Conservation (phyloP, 345 rosid species). For the Citrus inodora region DNA sequence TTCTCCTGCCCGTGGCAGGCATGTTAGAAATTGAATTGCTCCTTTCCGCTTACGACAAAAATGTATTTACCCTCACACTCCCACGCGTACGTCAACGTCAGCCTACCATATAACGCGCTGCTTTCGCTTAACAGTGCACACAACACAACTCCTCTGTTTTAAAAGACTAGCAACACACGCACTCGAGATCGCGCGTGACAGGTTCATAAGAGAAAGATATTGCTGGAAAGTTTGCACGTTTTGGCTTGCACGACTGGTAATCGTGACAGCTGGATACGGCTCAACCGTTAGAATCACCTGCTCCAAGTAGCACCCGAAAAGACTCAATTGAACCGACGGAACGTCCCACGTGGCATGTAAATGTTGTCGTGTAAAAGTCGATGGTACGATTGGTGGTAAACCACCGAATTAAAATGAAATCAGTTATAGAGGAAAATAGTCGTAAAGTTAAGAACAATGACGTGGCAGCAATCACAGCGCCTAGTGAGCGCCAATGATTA, state of each 20-base stretch:
- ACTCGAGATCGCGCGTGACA: background rate
- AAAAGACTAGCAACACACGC: background rate
- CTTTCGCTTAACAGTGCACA: background rate
- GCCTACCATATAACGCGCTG: background rate
- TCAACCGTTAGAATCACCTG: background rate
- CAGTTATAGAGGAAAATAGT: background rate
- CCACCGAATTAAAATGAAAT: background rate
- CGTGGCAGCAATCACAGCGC: background rate
- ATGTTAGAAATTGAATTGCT: background rate
- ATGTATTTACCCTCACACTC: background rate
- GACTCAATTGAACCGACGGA: no score
- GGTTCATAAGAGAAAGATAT: no score
- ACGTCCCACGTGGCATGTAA: background rate
- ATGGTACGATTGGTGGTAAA: background rate
- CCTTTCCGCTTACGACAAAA: background rate
- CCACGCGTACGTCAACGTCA: background rate
- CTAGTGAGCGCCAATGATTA: conserved; percentile 7
- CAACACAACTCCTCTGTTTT: no score
- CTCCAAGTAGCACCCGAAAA: background rate
- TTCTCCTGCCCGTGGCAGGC: background rate
- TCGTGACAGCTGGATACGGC: conserved; percentile 16
- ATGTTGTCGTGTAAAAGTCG: background rate
- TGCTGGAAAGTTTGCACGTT: background rate
- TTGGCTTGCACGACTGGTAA: conserved; percentile 5
- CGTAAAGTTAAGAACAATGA: background rate